phyloP scores from a whole-genome alignment of 768 basidiomycete species.

The Termitomyces sp. region DNA sequence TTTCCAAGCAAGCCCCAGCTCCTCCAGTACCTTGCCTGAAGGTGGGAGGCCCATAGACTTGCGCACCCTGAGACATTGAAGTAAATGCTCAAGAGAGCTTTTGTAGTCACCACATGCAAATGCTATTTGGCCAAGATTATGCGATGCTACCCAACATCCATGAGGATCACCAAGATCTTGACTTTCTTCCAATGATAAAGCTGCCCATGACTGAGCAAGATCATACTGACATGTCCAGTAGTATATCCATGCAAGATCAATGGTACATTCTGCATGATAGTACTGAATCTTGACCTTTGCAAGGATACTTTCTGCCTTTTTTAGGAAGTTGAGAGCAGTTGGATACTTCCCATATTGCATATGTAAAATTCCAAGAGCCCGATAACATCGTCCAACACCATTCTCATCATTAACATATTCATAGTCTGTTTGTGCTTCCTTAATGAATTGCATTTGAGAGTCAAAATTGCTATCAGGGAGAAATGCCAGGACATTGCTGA shows the following conservation, averaged over 20 bases:
- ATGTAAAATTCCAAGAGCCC: too few relatives aligned
- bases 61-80: not conserved
- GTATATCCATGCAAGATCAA: not conserved
- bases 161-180: not conserved
- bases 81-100: not conserved
- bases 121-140: not conserved
- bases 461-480: not conserved
- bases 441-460: too few relatives aligned
- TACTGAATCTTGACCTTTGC: not conserved
- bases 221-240: not conserved
- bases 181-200: not conserved
- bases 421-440: too few relatives aligned
- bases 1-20: constrained; percentile 1
- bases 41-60: not conserved
- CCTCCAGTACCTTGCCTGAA: not conserved
- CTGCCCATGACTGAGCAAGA: not conserved
- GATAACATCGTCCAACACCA: not conserved
- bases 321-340: not conserved
- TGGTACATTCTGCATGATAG: not conserved
- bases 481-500: not conserved
- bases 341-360: too few relatives aligned
- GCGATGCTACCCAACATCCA: not conserved
- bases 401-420: not conserved
- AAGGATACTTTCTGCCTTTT: not conserved
- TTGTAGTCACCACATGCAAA: not conserved